Conservation (phyloP, 1,284 basidiomycete species). For the Ceratobasidium sp. region DNA sequence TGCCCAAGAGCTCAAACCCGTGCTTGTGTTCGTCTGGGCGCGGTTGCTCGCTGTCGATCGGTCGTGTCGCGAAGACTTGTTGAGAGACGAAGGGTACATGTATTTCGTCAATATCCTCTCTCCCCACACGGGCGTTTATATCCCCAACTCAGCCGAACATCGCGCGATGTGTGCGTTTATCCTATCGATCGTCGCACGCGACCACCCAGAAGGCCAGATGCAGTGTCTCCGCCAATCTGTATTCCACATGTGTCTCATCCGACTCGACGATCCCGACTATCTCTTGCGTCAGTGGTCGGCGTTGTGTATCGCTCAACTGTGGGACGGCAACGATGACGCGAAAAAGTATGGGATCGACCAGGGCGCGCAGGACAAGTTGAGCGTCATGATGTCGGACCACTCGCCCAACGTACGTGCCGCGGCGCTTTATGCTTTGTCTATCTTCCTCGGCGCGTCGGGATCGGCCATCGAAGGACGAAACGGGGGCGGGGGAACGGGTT, state of each 20-base stretch:
- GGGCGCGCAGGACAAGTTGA: conserved; percentile 86
- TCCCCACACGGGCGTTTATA: conserved; percentile 58
- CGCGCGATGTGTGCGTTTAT: conserved; percentile 99
- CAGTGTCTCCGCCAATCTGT: conserved; percentile 87
- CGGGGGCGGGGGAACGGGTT: conserved; percentile 86
- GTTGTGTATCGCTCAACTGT: conserved; percentile 93
- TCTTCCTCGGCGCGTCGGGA: conserved; percentile 90
- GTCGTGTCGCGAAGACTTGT: conserved; percentile 88
- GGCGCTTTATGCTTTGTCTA: conserved; percentile 90
- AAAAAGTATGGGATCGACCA: conserved; percentile 85
- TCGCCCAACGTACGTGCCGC: conserved; percentile 94
- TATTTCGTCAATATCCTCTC: conserved; percentile 87
- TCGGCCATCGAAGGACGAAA: conserved; percentile 67
- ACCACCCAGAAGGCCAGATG: conserved; percentile 84
- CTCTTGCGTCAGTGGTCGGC: conserved; percentile 93
- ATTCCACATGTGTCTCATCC: conserved; percentile 87
- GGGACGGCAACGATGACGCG: conserved; percentile 92
- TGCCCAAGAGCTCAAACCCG: conserved; percentile 91
- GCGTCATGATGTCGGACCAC: conserved; percentile 82
- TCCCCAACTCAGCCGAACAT: conserved; percentile 95
- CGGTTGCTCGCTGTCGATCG: conserved; percentile 95
- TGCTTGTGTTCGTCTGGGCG: conserved; percentile 99
- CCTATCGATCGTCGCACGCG: conserved; percentile 88
- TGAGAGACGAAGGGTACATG: conserved; percentile 84
- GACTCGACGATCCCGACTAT: conserved; percentile 86